Percentiles rank a stretch among this genome's conserved stretches.
phyloP scores from a whole-genome alignment of 169 alveolate species.

The Cryptosporidium meleagridis region DNA sequence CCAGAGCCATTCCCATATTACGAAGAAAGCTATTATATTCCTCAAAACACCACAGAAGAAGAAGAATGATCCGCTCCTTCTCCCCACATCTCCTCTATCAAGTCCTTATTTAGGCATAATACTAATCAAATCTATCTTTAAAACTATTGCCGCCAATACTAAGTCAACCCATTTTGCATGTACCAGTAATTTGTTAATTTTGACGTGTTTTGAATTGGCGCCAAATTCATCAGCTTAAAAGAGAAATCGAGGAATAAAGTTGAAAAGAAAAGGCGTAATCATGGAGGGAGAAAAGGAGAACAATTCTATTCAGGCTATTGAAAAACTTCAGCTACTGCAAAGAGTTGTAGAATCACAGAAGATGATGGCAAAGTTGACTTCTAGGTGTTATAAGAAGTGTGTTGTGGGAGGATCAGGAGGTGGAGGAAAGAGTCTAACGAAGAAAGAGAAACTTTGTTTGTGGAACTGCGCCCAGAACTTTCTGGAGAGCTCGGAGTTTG shows the following conservation, averaged over 20 bases:
- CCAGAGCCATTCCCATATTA: conserved; percentile 19
- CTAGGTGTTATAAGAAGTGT: conserved; percentile 67
- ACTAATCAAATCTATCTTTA: no score
- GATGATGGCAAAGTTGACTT: conserved; percentile 65
- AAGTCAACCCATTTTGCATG: background rate
- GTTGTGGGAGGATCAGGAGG: conserved; percentile 7
- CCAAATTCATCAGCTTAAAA: background rate
- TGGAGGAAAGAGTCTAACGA: conserved; percentile 45
- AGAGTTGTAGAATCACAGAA: conserved; percentile 72
- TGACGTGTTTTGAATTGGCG: background rate
- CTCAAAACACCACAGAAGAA: background rate
- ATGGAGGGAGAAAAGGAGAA: conserved; percentile 17
- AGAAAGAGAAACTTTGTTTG: conserved; percentile 59
- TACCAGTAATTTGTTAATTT: background rate
- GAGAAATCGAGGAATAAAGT: background rate
- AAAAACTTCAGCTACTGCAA: conserved; percentile 59
- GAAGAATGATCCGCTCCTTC: background rate
- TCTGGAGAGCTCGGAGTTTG: conserved; percentile 69
- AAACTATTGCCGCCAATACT: background rate
- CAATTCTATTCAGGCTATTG: conserved; percentile 41
- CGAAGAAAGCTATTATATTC: background rate
- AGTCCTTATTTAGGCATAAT: no score
- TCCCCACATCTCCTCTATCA: background rate
- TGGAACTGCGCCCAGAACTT: conserved; percentile 76
- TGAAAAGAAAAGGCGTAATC: background rate